These are phyloP conservation scores for Aspergillus haitiensis DNA, from an alignment of 495 filamentous ascomycete genomes.

Conservation along the genomic window DNA sequence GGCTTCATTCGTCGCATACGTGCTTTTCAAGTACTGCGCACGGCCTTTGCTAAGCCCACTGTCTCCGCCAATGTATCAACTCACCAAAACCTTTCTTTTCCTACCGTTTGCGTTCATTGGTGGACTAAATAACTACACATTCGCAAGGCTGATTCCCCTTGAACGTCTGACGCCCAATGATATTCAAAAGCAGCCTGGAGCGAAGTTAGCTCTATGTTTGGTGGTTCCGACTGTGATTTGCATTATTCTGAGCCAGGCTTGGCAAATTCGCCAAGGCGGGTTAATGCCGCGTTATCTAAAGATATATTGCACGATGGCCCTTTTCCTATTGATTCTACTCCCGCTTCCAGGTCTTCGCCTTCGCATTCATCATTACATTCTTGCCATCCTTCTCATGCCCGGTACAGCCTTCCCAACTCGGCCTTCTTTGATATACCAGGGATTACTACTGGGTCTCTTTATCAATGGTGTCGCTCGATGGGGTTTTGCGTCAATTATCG, in stretches of 20 bases:
- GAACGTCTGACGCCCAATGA: conserved; percentile 74
- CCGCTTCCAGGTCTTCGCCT: conserved; percentile 79
- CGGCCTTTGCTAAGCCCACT: conserved; percentile 55
- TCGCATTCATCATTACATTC: conserved; percentile 92
- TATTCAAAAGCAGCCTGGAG: conserved; percentile 73
- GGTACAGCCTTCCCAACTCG: conserved; percentile 83
- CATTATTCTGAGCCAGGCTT: conserved; percentile 67
- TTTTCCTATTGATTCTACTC: conserved; percentile 62
- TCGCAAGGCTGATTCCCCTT: conserved; percentile 77
- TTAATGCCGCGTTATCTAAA: conserved; percentile 67
- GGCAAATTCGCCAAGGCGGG: conserved; percentile 71
- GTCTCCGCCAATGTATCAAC: conserved; percentile 55
- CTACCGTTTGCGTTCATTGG: conserved; percentile 76
- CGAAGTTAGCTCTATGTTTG: conserved; percentile 65
- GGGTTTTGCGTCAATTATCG: conserved; percentile 89
- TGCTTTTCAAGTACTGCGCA: conserved; percentile 70
- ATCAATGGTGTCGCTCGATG: conserved; percentile 90
- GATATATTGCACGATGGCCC: conserved; percentile 65
- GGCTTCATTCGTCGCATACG: conserved; percentile 70
- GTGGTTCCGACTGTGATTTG: conserved; percentile 61
- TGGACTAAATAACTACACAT: conserved; percentile 78
- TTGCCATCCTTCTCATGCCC: conserved; percentile 79
- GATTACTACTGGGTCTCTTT: conserved; percentile 85
- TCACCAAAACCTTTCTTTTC: conserved; percentile 74
- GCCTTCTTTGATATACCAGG: conserved; percentile 76